Percentiles rank a stretch among this genome's conserved stretches.
Evolutionary conservation across 148 eudicot species (phyloP).

Genomic region (Oxyria digyna): DNA sequence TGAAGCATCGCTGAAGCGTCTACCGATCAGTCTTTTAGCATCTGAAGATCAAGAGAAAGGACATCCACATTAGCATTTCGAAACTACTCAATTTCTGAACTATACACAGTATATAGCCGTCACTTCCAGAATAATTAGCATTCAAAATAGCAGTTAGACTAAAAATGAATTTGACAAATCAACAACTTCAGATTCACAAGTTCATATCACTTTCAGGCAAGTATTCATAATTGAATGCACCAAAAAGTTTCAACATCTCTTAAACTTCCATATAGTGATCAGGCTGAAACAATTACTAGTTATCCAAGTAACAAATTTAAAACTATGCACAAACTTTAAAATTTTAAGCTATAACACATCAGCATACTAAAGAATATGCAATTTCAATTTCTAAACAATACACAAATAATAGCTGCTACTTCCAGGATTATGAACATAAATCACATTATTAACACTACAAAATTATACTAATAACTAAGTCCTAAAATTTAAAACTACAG

Average conservation of each 20-base stretch:
- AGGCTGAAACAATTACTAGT: not conserved
- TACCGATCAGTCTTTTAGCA: slow-evolving; percentile 7
- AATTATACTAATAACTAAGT: no score
- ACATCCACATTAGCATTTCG: not conserved
- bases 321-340: no score
- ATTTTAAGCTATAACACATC: no score
- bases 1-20: slow-evolving; percentile 7
- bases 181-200: not conserved
- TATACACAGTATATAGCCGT: not conserved
- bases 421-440: no score
- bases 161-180: not conserved
- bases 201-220: not conserved
- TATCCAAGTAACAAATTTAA: no score
- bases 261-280: not conserved
- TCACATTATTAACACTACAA: no score
- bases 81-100: not conserved
- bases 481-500: no score
- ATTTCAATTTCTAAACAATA: no score
- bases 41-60: not conserved
- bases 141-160: no score
- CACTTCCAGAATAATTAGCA: not conserved
- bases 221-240: not conserved
- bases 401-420: no score
- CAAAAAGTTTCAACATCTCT: not conserved
- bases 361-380: no score